Evolutionary conservation across 164 flowering plant species (phyloP).

Genomic region (Akebia trifoliata): DNA sequence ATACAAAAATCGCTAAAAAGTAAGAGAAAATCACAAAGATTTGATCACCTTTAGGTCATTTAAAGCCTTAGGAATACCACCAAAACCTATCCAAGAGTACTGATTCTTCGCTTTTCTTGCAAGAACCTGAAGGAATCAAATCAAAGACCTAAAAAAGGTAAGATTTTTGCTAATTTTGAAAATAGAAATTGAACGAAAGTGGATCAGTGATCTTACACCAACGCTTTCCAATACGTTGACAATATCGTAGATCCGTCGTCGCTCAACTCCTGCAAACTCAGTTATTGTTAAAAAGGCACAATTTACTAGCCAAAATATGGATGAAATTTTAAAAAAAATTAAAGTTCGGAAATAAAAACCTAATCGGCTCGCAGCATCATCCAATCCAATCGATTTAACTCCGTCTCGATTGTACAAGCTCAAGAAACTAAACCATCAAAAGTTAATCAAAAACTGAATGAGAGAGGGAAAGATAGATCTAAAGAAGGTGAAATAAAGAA

Average conservation of each 20-base stretch:
- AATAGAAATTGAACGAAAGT: no score
- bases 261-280: conserved; percentile 92
- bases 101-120: conserved; percentile 76
- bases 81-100: conserved; percentile 86
- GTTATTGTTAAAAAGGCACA: neutral
- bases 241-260: conserved; percentile 94
- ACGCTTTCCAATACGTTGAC: conserved; percentile 94
- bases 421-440: conserved; percentile 54
- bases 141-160: no score
- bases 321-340: neutral
- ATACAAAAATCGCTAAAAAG: neutral
- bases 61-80: conserved; percentile 66
- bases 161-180: no score
- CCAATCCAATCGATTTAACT: conserved; percentile 66
- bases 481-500: no score
- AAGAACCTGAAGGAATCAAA: conserved; percentile 52
- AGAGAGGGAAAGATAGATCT: no score
- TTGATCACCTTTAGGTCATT: conserved; percentile 54
- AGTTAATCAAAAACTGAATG: neutral
- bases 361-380: conserved; percentile 71
- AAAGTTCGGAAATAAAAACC: conserved; percentile 37
- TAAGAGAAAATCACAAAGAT: neutral
- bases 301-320: neutral
- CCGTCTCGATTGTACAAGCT: conserved; percentile 72
- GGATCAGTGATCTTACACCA: conserved; percentile 66